These are phyloP conservation scores for Cenchrus americanus DNA, from an alignment of 176 grass and related monocot species.

Conservation along the genomic window DNA sequence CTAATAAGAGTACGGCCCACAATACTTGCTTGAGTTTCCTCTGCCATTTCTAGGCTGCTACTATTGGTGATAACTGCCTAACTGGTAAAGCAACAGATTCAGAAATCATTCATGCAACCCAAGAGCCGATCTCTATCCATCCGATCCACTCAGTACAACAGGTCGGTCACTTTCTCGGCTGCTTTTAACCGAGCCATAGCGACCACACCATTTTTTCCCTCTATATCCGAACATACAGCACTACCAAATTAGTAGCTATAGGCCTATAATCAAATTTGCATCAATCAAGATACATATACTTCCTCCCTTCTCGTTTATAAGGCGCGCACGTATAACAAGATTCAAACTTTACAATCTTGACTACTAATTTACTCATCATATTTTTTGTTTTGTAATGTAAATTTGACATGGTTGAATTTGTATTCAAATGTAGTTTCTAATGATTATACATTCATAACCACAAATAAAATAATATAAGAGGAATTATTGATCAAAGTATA, in stretches of 20 bases:
- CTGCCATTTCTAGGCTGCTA: background rate
- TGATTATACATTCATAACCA: too few species aligned
- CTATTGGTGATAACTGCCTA: background rate
- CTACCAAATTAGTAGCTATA: background rate
- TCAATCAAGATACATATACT: background rate
- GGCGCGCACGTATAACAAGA: too few species aligned
- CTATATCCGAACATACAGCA: background rate
- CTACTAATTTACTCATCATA: too few species aligned
- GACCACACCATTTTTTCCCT: conserved; percentile 19
- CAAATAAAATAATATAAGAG: too few species aligned
- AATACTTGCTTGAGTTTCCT: background rate
- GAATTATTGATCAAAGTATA: too few species aligned
- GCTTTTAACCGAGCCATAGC: conserved; percentile 28
- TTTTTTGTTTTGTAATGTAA: too few species aligned
- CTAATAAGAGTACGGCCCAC: background rate
- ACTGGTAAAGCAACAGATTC: too few species aligned
- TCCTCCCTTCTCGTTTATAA: too few species aligned
- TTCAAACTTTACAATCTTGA: too few species aligned
- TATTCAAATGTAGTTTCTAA: too few species aligned
- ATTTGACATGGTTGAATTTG: too few species aligned
- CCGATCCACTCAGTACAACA: background rate
- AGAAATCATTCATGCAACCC: background rate
- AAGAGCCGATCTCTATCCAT: background rate
- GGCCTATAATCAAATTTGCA: background rate
- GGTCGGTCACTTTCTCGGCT: conserved; percentile 30